Conservation (phyloP, 352 stramenopile species). For the Globisporangium solare region DNA sequence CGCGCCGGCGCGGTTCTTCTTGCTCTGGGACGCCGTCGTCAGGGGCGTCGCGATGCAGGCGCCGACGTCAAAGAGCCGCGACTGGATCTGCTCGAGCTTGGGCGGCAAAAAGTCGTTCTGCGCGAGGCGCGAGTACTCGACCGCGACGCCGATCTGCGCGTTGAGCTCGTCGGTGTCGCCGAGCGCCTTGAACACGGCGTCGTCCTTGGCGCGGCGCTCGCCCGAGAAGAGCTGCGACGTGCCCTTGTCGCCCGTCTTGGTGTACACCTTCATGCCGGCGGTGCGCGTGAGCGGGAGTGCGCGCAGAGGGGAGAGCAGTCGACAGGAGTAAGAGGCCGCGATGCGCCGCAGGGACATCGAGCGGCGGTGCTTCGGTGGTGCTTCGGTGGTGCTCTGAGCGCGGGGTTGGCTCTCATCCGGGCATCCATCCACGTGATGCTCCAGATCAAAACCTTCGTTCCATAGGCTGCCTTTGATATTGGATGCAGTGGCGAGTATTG, state of each 20-base stretch:
- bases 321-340: no score
- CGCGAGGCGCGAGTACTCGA: constrained; percentile 40
- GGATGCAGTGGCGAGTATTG: no score
- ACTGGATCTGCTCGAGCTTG: constrained; percentile 86
- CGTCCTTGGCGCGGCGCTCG: constrained; percentile 81
- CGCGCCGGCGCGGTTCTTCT: constrained; percentile 52
- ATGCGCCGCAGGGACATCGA: no score
- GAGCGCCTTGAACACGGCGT: constrained; percentile 86
- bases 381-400: no score
- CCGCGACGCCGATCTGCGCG: constrained; percentile 58
- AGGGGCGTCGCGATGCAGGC: constrained; percentile 84
- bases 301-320: neutral
- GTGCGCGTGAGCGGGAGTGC: neutral
- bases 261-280: constrained; percentile 87
- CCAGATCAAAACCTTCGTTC: no score
- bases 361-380: no score
- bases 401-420: no score
- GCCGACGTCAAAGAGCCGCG: constrained; percentile 87
- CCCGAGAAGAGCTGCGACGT: constrained; percentile 91
- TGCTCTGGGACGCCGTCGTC: constrained; percentile 51
- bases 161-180: constrained; percentile 92
- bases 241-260: constrained; percentile 90
- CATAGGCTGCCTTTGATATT: no score
- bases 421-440: no score
- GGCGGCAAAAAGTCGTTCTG: constrained; percentile 43